Evolutionary conservation across 2,329 filamentous ascomycete genomes (phyloP).

Genomic region (Teratosphaeria pseudoeucalypti): DNA sequence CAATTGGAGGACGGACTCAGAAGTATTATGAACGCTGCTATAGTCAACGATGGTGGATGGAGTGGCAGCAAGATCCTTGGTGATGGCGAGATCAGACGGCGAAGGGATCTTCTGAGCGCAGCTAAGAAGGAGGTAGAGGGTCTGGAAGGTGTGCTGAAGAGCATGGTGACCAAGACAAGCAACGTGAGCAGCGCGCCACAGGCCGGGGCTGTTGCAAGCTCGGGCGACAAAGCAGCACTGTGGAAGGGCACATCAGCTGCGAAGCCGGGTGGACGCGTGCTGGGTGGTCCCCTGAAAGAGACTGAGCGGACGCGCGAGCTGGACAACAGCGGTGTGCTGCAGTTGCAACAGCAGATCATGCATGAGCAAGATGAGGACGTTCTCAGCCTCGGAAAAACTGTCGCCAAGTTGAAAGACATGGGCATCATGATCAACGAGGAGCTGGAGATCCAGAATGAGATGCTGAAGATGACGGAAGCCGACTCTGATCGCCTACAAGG

Average conservation of each 20-base stretch:
- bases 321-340: constrained; percentile 63
- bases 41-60: constrained; percentile 27
- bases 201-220: constrained; percentile 24
- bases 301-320: constrained; percentile 66
- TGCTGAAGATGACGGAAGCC: constrained; percentile 56
- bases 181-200: constrained; percentile 3
- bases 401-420: constrained; percentile 66
- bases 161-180: constrained; percentile 43
- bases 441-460: constrained; percentile 58
- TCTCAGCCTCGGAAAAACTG: constrained; percentile 55
- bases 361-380: constrained; percentile 65
- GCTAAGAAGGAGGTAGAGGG: constrained; percentile 66
- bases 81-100: constrained; percentile 62
- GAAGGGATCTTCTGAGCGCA: constrained; percentile 59
- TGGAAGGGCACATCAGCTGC: constrained; percentile 23
- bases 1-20: constrained; percentile 56
- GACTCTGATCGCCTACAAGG: constrained; percentile 55
- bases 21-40: constrained; percentile 25
- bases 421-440: constrained; percentile 66
- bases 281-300: constrained; percentile 61
- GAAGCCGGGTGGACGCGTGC: constrained; percentile 48
- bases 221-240: constrained; percentile 26
- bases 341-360: constrained; percentile 66
- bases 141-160: constrained; percentile 61
- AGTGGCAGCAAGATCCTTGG: constrained; percentile 45